Evolutionary conservation across 2,329 filamentous ascomycete species (phyloP).

Genomic region (Colletotrichum nymphaeae): DNA sequence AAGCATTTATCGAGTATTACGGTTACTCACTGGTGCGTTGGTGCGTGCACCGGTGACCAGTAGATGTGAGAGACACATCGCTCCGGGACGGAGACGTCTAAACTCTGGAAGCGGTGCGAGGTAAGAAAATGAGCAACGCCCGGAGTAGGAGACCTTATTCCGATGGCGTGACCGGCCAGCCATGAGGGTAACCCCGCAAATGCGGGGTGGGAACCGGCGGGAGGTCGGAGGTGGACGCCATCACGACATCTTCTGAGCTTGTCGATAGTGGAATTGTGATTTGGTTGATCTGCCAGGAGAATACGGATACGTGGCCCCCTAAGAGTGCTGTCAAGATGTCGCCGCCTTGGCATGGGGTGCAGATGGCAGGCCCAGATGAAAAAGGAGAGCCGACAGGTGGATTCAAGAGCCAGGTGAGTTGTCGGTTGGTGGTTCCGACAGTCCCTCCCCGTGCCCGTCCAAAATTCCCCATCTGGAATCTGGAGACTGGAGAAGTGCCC

Average conservation of each 20-base stretch:
- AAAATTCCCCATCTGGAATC: neutral
- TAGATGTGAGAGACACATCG: neutral
- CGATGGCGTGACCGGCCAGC: constrained; percentile 34
- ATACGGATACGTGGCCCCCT: neutral
- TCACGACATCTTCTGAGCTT: constrained; percentile 23
- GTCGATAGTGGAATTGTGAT: constrained; percentile 18
- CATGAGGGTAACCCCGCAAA: constrained; percentile 22
- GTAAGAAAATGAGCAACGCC: neutral
- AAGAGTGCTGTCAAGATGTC: neutral
- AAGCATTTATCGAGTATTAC: neutral
- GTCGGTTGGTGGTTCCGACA: constrained; percentile 8
- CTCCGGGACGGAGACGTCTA: neutral
- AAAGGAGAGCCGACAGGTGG: neutral
- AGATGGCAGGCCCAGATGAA: neutral
- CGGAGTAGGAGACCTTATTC: constrained; percentile 7
- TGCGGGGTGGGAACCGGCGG: constrained; percentile 32
- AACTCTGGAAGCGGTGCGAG: neutral
- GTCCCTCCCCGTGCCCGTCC: neutral
- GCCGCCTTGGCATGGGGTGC: neutral
- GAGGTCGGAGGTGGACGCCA: constrained; percentile 16
- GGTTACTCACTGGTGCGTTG: neutral
- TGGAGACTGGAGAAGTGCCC: constrained; percentile 11
- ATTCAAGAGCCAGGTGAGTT: neutral
- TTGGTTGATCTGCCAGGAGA: neutral
- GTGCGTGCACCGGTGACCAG: constrained; percentile 9